These are phyloP conservation scores for Cardamine chenopodiifolia DNA, from an alignment of 345 rosid genomes.

Conservation along the genomic window DNA sequence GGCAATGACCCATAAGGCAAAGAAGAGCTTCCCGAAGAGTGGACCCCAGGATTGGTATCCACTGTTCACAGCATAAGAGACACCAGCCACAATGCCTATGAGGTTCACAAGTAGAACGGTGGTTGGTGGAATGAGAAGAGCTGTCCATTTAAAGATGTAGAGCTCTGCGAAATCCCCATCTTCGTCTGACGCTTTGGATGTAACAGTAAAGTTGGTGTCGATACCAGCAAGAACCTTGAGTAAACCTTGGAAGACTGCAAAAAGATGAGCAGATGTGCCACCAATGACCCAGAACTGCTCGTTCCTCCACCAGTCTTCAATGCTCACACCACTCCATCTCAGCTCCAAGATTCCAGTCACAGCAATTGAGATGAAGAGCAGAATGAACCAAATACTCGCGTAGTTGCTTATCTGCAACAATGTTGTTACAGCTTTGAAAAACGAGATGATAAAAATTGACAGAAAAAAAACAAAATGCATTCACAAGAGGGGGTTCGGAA, in stretches of 20 bases:
- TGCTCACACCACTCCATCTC: conserved; percentile 94
- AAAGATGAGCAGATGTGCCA: conserved; percentile 97
- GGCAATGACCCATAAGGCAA: conserved; percentile 95
- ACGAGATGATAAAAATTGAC: background rate
- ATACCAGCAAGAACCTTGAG: conserved; percentile 96
- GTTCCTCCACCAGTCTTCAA: conserved; percentile 99
- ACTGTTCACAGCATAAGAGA: conserved; percentile 89
- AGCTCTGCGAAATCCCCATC: conserved; percentile 98
- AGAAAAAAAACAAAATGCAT: background rate
- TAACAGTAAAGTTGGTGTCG: conserved; percentile 96
- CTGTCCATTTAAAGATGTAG: conserved; percentile 96
- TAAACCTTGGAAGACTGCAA: conserved; percentile 98
- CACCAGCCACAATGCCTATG: conserved; percentile 99
- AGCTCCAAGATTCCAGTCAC: conserved; percentile 90
- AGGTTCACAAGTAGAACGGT: conserved; percentile 85
- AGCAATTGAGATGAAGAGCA: conserved; percentile 84
- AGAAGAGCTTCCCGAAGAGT: conserved; percentile 93
- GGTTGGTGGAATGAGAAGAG: conserved; percentile 97
- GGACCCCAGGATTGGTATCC: conserved; percentile 99
- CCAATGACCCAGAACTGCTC: conserved; percentile 99
- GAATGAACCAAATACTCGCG: conserved; percentile 98
- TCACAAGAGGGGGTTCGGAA: background rate
- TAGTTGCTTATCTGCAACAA: conserved; percentile 90
- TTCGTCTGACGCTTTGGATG: conserved; percentile 91
- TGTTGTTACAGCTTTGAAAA: background rate